Conservation (phyloP, 1,139 yeast species). For the Yamadazyma conglobata region DNA sequence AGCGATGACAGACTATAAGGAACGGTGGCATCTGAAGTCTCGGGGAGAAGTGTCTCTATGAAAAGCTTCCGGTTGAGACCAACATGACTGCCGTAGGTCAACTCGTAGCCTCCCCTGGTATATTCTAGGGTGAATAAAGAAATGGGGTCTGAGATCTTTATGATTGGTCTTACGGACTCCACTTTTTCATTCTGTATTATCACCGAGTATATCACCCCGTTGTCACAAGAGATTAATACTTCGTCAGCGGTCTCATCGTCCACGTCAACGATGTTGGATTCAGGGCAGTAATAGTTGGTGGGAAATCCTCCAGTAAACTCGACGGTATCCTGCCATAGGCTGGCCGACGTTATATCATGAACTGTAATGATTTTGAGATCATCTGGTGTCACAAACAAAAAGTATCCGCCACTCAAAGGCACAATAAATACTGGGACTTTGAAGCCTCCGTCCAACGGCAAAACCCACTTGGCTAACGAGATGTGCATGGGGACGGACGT, state of each 20-base stretch:
- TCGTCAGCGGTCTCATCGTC: constrained; percentile 25
- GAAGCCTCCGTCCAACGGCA: constrained; percentile 38
- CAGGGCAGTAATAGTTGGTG: constrained; percentile 31
- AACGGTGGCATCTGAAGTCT: constrained; percentile 12
- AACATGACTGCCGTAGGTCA: constrained; percentile 32
- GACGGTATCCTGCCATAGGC: too few relatives aligned
- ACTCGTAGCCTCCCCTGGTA: constrained; percentile 16
- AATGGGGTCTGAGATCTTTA: constrained; percentile 29
- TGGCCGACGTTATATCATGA: constrained; percentile 47
- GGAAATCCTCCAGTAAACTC: constrained; percentile 33
- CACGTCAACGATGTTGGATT: constrained; percentile 13
- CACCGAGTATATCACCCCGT: constrained; percentile 38
- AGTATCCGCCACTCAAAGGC: constrained; percentile 33
- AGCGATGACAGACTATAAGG: constrained; percentile 14
- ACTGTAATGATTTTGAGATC: constrained; percentile 32
- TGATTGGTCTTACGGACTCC: constrained; percentile 18
- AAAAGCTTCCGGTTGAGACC: constrained; percentile 32
- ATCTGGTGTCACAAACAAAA: constrained; percentile 30
- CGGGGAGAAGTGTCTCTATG: constrained; percentile 14
- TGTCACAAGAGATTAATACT: constrained; percentile 38
- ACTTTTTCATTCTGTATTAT: constrained; percentile 15
- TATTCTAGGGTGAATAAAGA: constrained; percentile 32
- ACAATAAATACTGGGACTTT: constrained; percentile 38
- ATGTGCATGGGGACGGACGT: constrained; percentile 25
- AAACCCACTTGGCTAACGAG: constrained; percentile 18